These are phyloP conservation scores for Penicillium simplicissimum DNA, from an alignment of 495 filamentous ascomycete genomes.

Conservation along the genomic window DNA sequence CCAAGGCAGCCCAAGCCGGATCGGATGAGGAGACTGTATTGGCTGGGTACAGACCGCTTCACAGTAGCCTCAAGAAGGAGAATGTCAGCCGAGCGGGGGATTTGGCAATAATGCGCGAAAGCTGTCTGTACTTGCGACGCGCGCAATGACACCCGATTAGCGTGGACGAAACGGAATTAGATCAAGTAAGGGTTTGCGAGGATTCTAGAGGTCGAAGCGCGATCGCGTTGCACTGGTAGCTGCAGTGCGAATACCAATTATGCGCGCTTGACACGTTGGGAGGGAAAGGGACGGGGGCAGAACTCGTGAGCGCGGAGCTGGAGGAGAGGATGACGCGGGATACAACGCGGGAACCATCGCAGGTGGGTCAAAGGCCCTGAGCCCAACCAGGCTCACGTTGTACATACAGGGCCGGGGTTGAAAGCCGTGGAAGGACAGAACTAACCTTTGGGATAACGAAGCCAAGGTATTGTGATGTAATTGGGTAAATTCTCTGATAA, in stretches of 20 bases:
- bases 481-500: slow-evolving; percentile 16
- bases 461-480: not conserved
- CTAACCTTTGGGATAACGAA: not conserved
- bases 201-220: slow-evolving; percentile 13
- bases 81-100: slow-evolving; percentile 36
- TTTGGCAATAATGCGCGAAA: slow-evolving; percentile 39
- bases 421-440: not conserved
- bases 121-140: slow-evolving; percentile 40
- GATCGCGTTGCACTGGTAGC: slow-evolving; percentile 25
- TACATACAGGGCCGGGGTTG: slow-evolving; percentile 30
- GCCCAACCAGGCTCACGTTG: slow-evolving; percentile 39
- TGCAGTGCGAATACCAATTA: slow-evolving; percentile 36
- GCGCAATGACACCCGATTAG: slow-evolving; percentile 33
- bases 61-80: slow-evolving; percentile 41
- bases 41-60: slow-evolving; percentile 50
- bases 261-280: slow-evolving; percentile 28
- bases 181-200: slow-evolving; percentile 20
- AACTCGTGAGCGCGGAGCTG: slow-evolving; percentile 13
- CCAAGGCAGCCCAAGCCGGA: slow-evolving; percentile 31
- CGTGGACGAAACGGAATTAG: slow-evolving; percentile 19
- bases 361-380: slow-evolving; percentile 35
- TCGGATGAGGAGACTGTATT: slow-evolving; percentile 28
- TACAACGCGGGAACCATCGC: slow-evolving; percentile 40
- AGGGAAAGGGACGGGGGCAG: slow-evolving; percentile 7
- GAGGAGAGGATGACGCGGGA: slow-evolving; percentile 23